Evolutionary conservation across 1,284 basidiomycete genomes (phyloP).

Genomic region (Naganishia sp.): DNA sequence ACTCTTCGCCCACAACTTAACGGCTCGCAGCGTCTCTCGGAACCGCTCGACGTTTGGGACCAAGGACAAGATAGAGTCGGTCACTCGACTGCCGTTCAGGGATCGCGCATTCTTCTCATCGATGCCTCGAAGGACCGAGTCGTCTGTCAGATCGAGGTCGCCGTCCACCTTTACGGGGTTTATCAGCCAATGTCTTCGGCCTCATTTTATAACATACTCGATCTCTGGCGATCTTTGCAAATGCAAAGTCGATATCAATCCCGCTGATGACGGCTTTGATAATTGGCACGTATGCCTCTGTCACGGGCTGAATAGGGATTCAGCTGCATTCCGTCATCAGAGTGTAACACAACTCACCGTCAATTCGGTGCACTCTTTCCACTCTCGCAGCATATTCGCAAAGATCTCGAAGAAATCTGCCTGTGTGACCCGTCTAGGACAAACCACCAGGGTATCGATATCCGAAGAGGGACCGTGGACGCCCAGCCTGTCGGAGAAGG

Average conservation of each 20-base stretch:
- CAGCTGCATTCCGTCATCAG: background rate
- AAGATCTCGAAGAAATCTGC: slow-evolving; percentile 96
- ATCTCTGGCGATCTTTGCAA: slow-evolving; percentile 63
- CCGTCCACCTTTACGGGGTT: slow-evolving; percentile 79
- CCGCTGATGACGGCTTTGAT: slow-evolving; percentile 89
- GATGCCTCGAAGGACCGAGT: slow-evolving; percentile 85
- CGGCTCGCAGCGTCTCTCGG: slow-evolving; percentile 89
- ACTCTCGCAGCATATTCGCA: slow-evolving; percentile 80
- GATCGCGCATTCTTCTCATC: slow-evolving; percentile 94
- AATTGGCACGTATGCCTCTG: slow-evolving; percentile 93
- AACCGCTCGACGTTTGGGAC: slow-evolving; percentile 95
- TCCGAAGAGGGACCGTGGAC: slow-evolving; percentile 95
- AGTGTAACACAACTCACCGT: slow-evolving; percentile 63
- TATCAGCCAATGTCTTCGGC: slow-evolving; percentile 47
- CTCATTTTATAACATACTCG: slow-evolving; percentile 36
- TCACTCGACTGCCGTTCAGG: slow-evolving; percentile 91
- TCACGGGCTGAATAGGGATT: slow-evolving; percentile 70
- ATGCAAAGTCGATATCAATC: slow-evolving; percentile 90
- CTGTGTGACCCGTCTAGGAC: slow-evolving; percentile 90
- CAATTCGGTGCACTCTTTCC: slow-evolving; percentile 85
- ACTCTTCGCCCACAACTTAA: slow-evolving; percentile 98
- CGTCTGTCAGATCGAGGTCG: slow-evolving; percentile 83
- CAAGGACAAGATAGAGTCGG: slow-evolving; percentile 91
- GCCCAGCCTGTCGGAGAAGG: slow-evolving; percentile 61
- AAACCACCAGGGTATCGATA: slow-evolving; percentile 99